Evolutionary conservation across 2,329 filamentous ascomycete genomes (phyloP), one percentile per base, ranked within the genome.

Genomic region (Aspergillus cejpii): DNA sequence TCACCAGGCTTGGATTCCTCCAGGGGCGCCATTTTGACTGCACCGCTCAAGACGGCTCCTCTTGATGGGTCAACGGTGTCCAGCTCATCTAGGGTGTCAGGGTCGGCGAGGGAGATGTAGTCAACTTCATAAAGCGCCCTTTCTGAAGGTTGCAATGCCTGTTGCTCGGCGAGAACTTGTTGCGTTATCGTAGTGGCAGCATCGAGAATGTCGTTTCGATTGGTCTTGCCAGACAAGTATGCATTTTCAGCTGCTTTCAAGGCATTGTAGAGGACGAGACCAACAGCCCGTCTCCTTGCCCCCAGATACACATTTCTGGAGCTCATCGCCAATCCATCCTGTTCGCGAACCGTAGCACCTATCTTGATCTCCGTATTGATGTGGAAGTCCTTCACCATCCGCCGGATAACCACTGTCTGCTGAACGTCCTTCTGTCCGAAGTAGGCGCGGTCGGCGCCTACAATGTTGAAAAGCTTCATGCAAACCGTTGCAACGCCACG

Each of bases 351-450:
- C 0, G 92, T 98, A 0, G 80, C 74, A 5, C 83, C 80, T 43
- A 97, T 76, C 24, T 83, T 76, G 6, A 97, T 80, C 17, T 85
- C 73, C 3, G 81, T 85, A 29, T 86, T 80, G 31, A 97, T 67
- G 63, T 89, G 81, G 54, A 98, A 90, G 66, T 98, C 92, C 54
- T 81, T 77, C 24, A 96, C 85, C 79, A 98, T 82, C 36, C 85
- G 81, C 59, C 80, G 83, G 59, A 98, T 86, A 8, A 98, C 79
- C 14, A 94, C 86, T 0, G 89, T 94, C 70, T 98, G 92, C 73
- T 98, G 92, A 15, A 96, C 81, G 65, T 98, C 92, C 71, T 98
- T 98, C 67, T 97, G 92, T 3, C 92, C 92, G 72, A 98, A 96
- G 70, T 95, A 92, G 4, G 88, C 87, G 36, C 78, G 78, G 45